Conservation (phyloP, 2,329 filamentous ascomycete genomes). For the Neonectria neomacrospora region DNA sequence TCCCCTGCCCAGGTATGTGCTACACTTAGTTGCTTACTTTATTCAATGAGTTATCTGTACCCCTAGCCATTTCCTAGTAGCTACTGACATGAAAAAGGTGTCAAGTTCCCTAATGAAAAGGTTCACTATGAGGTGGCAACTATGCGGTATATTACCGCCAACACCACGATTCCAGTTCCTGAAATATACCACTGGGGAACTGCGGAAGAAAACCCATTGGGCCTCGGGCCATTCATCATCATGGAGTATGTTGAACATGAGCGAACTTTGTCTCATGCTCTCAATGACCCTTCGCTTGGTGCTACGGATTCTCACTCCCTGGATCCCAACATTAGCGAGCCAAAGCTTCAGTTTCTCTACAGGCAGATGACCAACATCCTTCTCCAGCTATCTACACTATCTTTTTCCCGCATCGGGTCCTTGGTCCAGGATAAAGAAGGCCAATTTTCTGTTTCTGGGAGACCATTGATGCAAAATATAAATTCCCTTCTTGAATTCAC, state of each 20-base stretch:
- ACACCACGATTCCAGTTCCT: constrained; percentile 51
- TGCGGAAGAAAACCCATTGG: constrained; percentile 47
- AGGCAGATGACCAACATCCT: constrained; percentile 55
- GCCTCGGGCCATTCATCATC: constrained; percentile 52
- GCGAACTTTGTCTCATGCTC: constrained; percentile 42
- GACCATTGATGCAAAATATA: constrained; percentile 55
- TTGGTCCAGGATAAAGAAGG: constrained; percentile 42
- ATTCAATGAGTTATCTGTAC: neutral
- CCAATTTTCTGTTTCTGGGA: constrained; percentile 39
- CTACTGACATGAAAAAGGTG: constrained; percentile 20
- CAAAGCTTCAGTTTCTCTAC: constrained; percentile 51
- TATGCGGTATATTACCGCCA: constrained; percentile 47
- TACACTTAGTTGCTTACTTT: neutral
- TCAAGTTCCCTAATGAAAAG: constrained; percentile 52
- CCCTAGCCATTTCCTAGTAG: neutral
- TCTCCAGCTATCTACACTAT: constrained; percentile 52
- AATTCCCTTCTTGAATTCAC: constrained; percentile 48
- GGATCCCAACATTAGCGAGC: constrained; percentile 48
- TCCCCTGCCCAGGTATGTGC: constrained; percentile 42
- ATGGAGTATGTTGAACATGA: constrained; percentile 51
- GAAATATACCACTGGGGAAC: constrained; percentile 47
- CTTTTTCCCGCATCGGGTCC: constrained; percentile 53
- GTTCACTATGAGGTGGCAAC: constrained; percentile 49
- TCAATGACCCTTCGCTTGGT: constrained; percentile 43
- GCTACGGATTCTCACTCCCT: constrained; percentile 45